phyloP scores from a whole-genome alignment of 2,329 filamentous ascomycete species.

The Septoria linicola region DNA sequence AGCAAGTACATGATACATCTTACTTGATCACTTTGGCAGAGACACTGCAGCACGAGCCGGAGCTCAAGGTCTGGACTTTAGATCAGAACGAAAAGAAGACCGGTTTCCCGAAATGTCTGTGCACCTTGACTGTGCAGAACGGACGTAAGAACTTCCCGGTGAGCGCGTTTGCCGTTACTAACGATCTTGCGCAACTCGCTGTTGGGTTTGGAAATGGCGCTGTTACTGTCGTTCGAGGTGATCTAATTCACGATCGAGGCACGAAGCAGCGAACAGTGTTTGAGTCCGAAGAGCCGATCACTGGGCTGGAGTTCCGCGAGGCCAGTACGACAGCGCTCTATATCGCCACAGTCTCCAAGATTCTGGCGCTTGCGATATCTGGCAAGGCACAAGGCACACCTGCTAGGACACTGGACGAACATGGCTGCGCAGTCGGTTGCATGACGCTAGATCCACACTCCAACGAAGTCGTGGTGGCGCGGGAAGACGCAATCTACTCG shows the following conservation, averaged over 20 bases:
- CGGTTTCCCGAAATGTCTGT: slow-evolving; percentile 81
- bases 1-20: slow-evolving; percentile 83
- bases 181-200: slow-evolving; percentile 87
- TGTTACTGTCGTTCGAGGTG: slow-evolving; percentile 88
- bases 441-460: slow-evolving; percentile 82
- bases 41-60: slow-evolving; percentile 81
- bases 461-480: slow-evolving; percentile 84
- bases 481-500: slow-evolving; percentile 93
- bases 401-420: slow-evolving; percentile 82
- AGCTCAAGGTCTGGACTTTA: slow-evolving; percentile 95
- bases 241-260: slow-evolving; percentile 91
- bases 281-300: slow-evolving; percentile 94
- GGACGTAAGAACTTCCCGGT: slow-evolving; percentile 92
- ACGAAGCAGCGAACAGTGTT: slow-evolving; percentile 92
- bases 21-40: slow-evolving; percentile 84
- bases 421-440: slow-evolving; percentile 88
- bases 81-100: slow-evolving; percentile 95
- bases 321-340: slow-evolving; percentile 73
- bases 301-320: slow-evolving; percentile 76
- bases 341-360: slow-evolving; percentile 84
- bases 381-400: slow-evolving; percentile 87
- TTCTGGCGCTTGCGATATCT: slow-evolving; percentile 82
- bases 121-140: slow-evolving; percentile 82
- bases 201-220: slow-evolving; percentile 95
- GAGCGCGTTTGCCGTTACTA: slow-evolving; percentile 81